Evolutionary conservation across 176 grass and related monocot species (phyloP).

Genomic region (Puccinellia tenuiflora): DNA sequence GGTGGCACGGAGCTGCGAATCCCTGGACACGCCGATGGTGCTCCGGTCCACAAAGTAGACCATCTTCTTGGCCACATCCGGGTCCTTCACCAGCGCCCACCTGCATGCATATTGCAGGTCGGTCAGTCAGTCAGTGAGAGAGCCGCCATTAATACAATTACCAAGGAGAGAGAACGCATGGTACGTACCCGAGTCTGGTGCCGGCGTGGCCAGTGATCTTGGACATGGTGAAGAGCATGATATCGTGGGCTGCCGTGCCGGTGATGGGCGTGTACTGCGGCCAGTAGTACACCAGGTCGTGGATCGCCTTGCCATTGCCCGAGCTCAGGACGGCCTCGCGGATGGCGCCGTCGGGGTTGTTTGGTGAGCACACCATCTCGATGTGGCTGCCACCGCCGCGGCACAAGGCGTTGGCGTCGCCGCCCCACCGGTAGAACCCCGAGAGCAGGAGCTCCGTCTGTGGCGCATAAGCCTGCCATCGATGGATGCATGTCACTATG

Average conservation of each 20-base stretch:
- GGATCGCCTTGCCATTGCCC: conserved; percentile 29
- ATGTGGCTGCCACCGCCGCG: conserved; percentile 24
- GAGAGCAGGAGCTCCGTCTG: conserved; percentile 23
- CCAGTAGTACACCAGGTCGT: conserved; percentile 79
- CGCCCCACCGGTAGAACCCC: conserved; percentile 40
- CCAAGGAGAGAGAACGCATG: too few relatives aligned
- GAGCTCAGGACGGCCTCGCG: conserved; percentile 34
- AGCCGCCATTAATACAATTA: too few relatives aligned
- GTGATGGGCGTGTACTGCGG: conserved; percentile 68
- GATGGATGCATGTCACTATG: too few relatives aligned
- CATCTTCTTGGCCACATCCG: conserved; percentile 36
- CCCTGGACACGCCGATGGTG: conserved; percentile 69
- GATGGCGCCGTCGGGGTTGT: conserved; percentile 61
- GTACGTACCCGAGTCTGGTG: conserved; percentile 35
- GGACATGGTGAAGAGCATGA: conserved; percentile 73
- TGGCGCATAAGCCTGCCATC: conserved; percentile 7
- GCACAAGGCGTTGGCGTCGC: conserved; percentile 36
- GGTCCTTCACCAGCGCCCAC: conserved; percentile 86
- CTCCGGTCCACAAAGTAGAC: conserved; percentile 49
- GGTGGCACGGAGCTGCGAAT: conserved; percentile 58
- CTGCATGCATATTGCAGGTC: conserved; percentile 28
- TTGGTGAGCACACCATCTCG: conserved; percentile 62
- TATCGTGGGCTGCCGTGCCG: conserved; percentile 21
- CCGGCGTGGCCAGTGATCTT: conserved; percentile 65
- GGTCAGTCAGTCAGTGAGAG: too few relatives aligned